Percentiles rank a stretch among this genome's conserved stretches.
These are phyloP conservation scores for Thielaviopsis ethacetica DNA, from an alignment of 2,329 filamentous ascomycete genomes.

Conservation along the genomic window DNA sequence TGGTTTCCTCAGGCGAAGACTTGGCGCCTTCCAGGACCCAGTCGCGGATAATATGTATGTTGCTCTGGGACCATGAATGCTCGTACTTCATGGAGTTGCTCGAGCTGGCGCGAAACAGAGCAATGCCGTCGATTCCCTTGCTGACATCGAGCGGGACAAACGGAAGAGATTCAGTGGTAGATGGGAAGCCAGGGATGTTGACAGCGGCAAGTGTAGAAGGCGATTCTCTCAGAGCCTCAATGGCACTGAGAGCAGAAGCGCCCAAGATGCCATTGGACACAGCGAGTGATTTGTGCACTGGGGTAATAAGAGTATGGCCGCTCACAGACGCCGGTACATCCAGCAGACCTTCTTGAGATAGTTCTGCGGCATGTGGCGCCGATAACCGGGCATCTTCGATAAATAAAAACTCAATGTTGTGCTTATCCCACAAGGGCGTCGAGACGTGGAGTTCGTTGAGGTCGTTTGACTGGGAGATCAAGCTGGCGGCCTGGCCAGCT, in stretches of 20 bases:
- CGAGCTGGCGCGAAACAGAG: conserved; percentile 51
- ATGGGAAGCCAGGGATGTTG: conserved; percentile 33
- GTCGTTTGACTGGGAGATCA: conserved; percentile 11
- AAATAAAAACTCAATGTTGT: conserved; percentile 48
- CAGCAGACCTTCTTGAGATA: conserved; percentile 48
- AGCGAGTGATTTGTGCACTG: conserved; percentile 68
- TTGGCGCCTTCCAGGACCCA: conserved; percentile 42
- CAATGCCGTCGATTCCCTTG: conserved; percentile 45
- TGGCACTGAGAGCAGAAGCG: conserved; percentile 34
- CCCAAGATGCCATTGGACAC: conserved; percentile 58
- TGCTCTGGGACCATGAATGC: conserved; percentile 56
- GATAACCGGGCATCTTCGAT: conserved; percentile 30
- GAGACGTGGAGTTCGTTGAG: conserved; percentile 42
- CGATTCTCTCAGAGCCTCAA: conserved; percentile 23
- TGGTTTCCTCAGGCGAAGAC: conserved; percentile 32
- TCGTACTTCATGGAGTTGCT: conserved; percentile 57
- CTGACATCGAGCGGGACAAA: conserved; percentile 47
- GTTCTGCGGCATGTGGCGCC: conserved; percentile 16
- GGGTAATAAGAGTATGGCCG: conserved; percentile 30
- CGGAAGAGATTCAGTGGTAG: conserved; percentile 22
- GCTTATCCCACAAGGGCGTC: conserved; percentile 41
- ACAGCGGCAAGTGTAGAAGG: conserved; percentile 38
- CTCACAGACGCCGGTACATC: conserved; percentile 23
- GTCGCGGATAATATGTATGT: conserved; percentile 43
- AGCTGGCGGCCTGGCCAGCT: conserved; percentile 15